phyloP scores from a whole-genome alignment of 208 protist genomes.

The Leishmania tropica region DNA sequence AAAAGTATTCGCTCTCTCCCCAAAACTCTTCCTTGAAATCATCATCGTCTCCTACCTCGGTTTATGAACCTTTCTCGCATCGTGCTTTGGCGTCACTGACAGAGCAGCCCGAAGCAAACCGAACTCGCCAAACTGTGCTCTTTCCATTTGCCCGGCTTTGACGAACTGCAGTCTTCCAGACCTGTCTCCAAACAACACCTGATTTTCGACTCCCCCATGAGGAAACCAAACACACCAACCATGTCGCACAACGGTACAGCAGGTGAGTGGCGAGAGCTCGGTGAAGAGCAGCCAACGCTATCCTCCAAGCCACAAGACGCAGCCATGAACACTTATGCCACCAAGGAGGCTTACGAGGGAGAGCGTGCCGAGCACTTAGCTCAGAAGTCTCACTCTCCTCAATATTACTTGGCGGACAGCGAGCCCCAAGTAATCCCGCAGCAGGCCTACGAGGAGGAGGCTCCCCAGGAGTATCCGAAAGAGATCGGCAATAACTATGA shows the following conservation, averaged over 20 bases:
- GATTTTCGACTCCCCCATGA: background rate
- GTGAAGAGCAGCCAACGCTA: slow-evolving; percentile 11
- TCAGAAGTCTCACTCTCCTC: background rate
- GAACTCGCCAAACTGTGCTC: background rate
- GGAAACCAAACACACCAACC: background rate
- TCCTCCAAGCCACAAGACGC: background rate
- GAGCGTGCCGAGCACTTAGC: background rate
- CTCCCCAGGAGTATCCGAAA: background rate
- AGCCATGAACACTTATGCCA: background rate
- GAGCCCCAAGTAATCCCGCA: background rate
- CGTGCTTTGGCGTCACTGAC: background rate
- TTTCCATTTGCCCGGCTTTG: background rate
- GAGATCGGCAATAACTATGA: background rate
- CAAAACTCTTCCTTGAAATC: background rate
- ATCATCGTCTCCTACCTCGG: background rate
- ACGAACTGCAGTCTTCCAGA: background rate
- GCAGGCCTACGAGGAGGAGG: slow-evolving; percentile 9
- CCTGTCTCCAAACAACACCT: background rate
- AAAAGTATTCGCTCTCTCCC: background rate
- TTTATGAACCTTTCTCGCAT: background rate
- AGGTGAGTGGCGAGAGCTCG: slow-evolving; percentile 12
- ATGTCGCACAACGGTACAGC: background rate
- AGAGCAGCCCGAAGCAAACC: background rate
- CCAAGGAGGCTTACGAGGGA: background rate
- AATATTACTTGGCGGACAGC: background rate